A percentile compares a stretch with the other conserved stretches of the same genome.
These are phyloP conservation scores for Erigeron canadensis DNA, from an alignment of 129 eudicot genomes.

Conservation along the genomic window DNA sequence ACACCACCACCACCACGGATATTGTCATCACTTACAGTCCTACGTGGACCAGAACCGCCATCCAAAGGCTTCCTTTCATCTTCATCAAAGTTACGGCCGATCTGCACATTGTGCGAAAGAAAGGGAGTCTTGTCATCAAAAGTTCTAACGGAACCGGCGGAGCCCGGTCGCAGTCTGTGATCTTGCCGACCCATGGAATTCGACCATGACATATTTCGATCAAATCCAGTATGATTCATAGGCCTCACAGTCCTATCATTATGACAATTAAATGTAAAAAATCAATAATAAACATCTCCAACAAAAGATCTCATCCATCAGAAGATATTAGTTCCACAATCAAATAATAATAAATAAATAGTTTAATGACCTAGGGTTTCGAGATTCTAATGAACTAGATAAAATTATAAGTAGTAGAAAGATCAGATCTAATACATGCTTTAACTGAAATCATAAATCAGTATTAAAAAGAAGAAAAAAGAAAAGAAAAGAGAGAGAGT, in stretches of 20 bases:
- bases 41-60: conserved; percentile 60
- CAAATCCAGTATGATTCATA: conserved; percentile 61
- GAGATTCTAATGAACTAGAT: background rate
- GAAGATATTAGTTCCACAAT: background rate
- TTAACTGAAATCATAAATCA: background rate
- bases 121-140: conserved; percentile 76
- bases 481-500: background rate
- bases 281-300: background rate
- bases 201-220: conserved; percentile 60
- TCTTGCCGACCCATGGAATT: conserved; percentile 68
- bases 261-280: background rate
- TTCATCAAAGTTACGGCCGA: conserved; percentile 91
- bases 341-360: too few species aligned
- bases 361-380: conserved; percentile 36
- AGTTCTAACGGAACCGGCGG: conserved; percentile 72
- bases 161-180: conserved; percentile 75
- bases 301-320: background rate
- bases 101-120: conserved; percentile 43
- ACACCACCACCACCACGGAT: conserved; percentile 27
- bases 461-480: conserved; percentile 1
- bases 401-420: conserved; percentile 21
- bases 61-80: conserved; percentile 93
- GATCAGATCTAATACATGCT: conserved; percentile 36
- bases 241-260: conserved; percentile 64
- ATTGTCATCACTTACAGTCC: conserved; percentile 73